Base-by-base conservation (phyloP, 1,139 yeast species). In the Nematodospora anomalae region DNA sequence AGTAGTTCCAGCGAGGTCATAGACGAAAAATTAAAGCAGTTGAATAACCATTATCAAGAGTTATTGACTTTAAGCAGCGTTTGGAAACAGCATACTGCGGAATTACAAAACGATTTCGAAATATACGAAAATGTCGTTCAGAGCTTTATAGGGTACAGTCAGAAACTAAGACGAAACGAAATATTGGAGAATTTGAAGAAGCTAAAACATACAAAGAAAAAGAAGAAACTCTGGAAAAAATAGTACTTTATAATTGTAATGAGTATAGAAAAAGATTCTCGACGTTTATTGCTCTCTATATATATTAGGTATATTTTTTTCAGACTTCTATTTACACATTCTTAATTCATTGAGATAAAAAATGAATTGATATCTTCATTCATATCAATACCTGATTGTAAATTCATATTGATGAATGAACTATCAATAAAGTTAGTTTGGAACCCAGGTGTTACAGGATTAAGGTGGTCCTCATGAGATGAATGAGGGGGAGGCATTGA, bases 111-210 rank as follows among this genome's bases (percentile, higher is more conserved):
- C 36, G 83, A 81, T 50, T 76, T 79, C 47, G 78, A 76, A 36
- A 77, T 83, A 10, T 81, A 79, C 51, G 89, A 83, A 51, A 68
- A 79, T 4, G 87, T 83, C 44, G 84, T 83, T 25, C 88, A 82
- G 54, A 80, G 79, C 45, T 62, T 81, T 45, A 80, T 82, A 25
- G 90, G 85, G 14, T 80, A 82, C 54, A 80, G 84, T 22, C 89
- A 83, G 50, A 71, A 72, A 46, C 48, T 74, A 28, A 66, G 72
- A 45, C 57, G 81, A 38, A 74, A 75, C 33, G 79, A 76, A 50
- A 59, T 74, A 16, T 51, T 71, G 35, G 70, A 58, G 37, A 60
- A 60, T 41, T 53, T 69, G 46, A 63, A 64, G 40, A 55, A 56
- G 30, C 45, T 60, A 9, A 56, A 54, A 29, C 40, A 47, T 27